Base-by-base conservation (phyloP, 257 asterid species). In the Solanum arcanum region DNA sequence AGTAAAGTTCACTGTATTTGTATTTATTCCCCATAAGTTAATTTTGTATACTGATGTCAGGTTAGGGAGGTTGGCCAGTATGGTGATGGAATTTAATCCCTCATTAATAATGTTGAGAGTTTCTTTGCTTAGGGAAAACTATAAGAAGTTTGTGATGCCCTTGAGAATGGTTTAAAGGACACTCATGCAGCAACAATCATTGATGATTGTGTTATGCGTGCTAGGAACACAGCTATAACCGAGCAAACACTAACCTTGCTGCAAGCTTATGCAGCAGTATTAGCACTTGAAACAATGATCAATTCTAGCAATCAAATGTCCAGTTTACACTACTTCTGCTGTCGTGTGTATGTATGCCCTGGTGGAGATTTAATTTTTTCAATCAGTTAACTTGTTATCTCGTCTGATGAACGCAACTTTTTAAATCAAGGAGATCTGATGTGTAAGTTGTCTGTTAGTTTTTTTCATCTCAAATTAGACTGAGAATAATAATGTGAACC, bases 81-180 rank as follows among this genome's bases (percentile, higher is more conserved):
- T 25, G 98, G 98, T 27, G 95, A 97, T 83, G 98, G 98, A 47
- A 91, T 95, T 29, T 98, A 95, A 89, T 92, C 99, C 80, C 92
- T 97, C 37, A 35, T 35, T 0, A 35, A 35, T 35, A 35, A 35
- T 0, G 37, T 35, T 1, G 6, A 35, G 37, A 89, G 39, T 86
- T 91, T 97, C 59, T 90, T 97, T 86, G 96, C 97, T 84, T 92
- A 94, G 89, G 98, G 98, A 18, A 94, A 92, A 72, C 92, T 97
- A 12, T 89, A 88, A 73, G 98, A 94, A 94, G 98, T 97, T 81
- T 98, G 98, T 33, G 95, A 97, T 89, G 87, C 93, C 37, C 98
- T 95, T 27, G 99, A 96, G 89, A 90, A 91, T 3, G 98, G 98
- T 83, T 94, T 95, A 25, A 87, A 90, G 92, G 98, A 94, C 89